Evolutionary conservation across 805 yeast species (phyloP).

Genomic region (Torulaspora maleeae): DNA sequence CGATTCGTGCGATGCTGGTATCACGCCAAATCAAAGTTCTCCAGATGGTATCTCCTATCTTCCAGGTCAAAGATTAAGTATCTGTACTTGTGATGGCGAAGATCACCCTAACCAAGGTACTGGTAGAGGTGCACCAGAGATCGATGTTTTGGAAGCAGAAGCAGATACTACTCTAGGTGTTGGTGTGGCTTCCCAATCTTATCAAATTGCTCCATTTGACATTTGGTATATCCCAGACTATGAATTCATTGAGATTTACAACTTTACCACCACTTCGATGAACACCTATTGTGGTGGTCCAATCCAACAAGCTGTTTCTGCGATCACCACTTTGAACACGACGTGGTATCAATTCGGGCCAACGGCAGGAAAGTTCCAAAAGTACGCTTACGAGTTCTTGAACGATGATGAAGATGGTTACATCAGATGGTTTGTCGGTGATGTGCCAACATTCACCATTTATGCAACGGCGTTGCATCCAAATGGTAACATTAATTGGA

Average conservation of each 20-base stretch:
- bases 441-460: constrained; percentile 67
- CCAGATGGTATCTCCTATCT: constrained; percentile 83
- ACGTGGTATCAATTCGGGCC: constrained; percentile 76
- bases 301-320: constrained; percentile 87
- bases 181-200: constrained; percentile 86
- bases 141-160: constrained; percentile 87
- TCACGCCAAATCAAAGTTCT: constrained; percentile 88
- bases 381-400: constrained; percentile 70
- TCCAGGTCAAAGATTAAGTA: constrained; percentile 74
- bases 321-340: constrained; percentile 68
- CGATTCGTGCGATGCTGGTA: constrained; percentile 86
- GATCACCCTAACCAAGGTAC: constrained; percentile 84
- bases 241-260: constrained; percentile 67
- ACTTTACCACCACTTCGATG: constrained; percentile 66
- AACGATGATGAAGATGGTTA: constrained; percentile 71
- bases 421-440: constrained; percentile 82
- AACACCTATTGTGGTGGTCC: constrained; percentile 92
- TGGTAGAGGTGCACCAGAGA: constrained; percentile 96
- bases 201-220: constrained; percentile 90
- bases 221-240: constrained; percentile 93
- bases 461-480: constrained; percentile 76
- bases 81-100: constrained; percentile 76
- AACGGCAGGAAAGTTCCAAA: constrained; percentile 54
- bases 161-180: constrained; percentile 49
- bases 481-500: constrained; percentile 83